A percentile compares a stretch with the other conserved stretches of the same genome.
These are phyloP conservation scores for Penicillium paradoxum DNA, from an alignment of 495 filamentous ascomycete genomes.

Conservation along the genomic window DNA sequence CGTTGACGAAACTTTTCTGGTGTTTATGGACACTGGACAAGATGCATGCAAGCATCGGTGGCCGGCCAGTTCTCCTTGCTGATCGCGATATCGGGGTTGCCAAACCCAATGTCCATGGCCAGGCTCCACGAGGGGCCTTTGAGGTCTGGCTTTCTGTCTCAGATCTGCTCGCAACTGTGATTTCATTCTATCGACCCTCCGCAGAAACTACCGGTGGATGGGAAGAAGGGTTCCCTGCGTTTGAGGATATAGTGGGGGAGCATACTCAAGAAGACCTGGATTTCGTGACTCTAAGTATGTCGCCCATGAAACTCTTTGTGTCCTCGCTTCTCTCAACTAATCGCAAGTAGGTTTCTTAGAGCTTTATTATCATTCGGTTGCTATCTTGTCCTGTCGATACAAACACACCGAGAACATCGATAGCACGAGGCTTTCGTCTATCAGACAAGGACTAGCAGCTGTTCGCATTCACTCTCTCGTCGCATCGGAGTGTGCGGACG, in stretches of 20 bases:
- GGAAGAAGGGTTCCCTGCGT: constrained; percentile 56
- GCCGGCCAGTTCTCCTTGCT: constrained; percentile 59
- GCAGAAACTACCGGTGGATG: constrained; percentile 43
- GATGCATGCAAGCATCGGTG: constrained; percentile 57
- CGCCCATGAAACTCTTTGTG: neutral
- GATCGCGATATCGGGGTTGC: constrained; percentile 56
- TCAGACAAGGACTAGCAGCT: constrained; percentile 59
- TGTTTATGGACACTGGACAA: constrained; percentile 65
- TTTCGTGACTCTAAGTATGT: constrained; percentile 28
- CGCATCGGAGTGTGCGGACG: constrained; percentile 46
- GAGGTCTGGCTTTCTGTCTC: constrained; percentile 50
- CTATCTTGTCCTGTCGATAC: constrained; percentile 53
- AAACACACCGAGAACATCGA: constrained; percentile 33
- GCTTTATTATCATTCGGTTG: constrained; percentile 65
- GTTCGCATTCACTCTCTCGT: constrained; percentile 60
- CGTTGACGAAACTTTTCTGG: constrained; percentile 56
- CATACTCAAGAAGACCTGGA: constrained; percentile 21
- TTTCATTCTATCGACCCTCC: constrained; percentile 61
- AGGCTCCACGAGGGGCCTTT: constrained; percentile 32
- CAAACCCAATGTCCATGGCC: constrained; percentile 16
- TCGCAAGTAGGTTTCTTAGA: constrained; percentile 52
- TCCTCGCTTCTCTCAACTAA: neutral
- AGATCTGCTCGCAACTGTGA: constrained; percentile 57
- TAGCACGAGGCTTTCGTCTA: constrained; percentile 44
- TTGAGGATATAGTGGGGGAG: constrained; percentile 64